phyloP scores from a whole-genome alignment of 257 asterid species.

The Rubia yunnanensis region DNA sequence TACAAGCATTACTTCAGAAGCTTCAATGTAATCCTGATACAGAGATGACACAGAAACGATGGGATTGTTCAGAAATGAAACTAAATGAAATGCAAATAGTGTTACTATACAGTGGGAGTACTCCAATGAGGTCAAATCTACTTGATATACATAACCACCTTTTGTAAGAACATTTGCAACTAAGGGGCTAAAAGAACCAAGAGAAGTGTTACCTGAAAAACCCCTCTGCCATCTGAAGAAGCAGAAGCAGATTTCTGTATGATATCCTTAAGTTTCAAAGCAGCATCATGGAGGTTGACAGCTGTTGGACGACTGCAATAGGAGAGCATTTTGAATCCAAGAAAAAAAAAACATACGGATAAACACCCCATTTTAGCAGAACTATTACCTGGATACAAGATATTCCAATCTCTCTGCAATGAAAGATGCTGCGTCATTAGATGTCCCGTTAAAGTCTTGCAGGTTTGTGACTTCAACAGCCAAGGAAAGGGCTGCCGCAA shows the following conservation, averaged over 20 bases:
- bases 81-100: neutral
- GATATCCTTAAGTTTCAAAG: slow-evolving; percentile 62
- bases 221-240: slow-evolving; percentile 41
- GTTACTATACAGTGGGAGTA: neutral
- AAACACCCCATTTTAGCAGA: slow-evolving; percentile 1
- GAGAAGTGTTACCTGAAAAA: slow-evolving; percentile 50
- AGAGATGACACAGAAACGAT: slow-evolving; percentile 2
- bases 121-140: neutral
- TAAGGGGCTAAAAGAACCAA: neutral
- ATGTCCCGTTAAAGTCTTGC: slow-evolving; percentile 40
- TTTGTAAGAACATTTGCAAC: neutral
- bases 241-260: slow-evolving; percentile 39
- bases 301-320: slow-evolving; percentile 88
- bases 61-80: neutral
- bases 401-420: slow-evolving; percentile 58
- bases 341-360: neutral
- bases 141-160: neutral
- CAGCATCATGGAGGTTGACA: slow-evolving; percentile 89
- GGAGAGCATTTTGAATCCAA: neutral
- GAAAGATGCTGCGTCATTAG: slow-evolving; percentile 62
- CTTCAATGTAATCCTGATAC: slow-evolving; percentile 65
- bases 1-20: slow-evolving; percentile 78
- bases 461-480: slow-evolving; percentile 74
- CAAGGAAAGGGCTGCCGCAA: slow-evolving; percentile 88
- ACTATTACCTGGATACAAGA: slow-evolving; percentile 73